phyloP scores from a whole-genome alignment of 2,329 filamentous ascomycete genomes.

The Epichloe glyceriae region DNA sequence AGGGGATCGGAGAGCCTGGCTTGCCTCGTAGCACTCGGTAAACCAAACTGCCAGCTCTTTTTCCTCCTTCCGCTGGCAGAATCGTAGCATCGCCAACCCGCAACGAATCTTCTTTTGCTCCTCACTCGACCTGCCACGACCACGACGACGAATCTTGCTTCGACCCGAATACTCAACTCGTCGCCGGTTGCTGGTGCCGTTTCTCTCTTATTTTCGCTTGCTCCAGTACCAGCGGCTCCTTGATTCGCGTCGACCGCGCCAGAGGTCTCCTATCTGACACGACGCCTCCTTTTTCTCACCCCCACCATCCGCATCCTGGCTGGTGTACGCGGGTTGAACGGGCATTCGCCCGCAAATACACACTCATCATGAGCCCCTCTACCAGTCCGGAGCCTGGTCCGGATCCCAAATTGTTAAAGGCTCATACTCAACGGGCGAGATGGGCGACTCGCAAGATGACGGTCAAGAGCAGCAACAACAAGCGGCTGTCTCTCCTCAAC shows the following conservation, averaged over 20 bases:
- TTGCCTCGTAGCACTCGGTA: neutral
- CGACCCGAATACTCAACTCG: neutral
- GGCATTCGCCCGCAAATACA: slow-evolving; percentile 25
- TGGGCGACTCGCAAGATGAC: slow-evolving; percentile 91
- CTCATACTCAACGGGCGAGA: slow-evolving; percentile 61
- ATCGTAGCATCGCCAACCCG: neutral
- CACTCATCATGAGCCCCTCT: slow-evolving; percentile 21
- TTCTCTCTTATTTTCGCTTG: neutral
- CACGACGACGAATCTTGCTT: neutral
- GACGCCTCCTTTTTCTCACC: neutral
- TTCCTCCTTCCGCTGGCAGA: neutral
- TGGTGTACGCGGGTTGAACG: slow-evolving; percentile 24
- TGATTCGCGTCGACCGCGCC: slow-evolving; percentile 4
- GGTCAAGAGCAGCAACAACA: slow-evolving; percentile 60
- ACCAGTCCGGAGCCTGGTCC: slow-evolving; percentile 16
- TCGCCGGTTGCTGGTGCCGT: neutral
- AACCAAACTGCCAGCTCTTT: neutral
- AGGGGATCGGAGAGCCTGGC: neutral
- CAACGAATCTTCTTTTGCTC: neutral
- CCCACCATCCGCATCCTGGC: slow-evolving; percentile 19
- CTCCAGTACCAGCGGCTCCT: neutral
- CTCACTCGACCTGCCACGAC: neutral
- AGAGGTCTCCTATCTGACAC: neutral
- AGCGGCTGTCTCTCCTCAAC: slow-evolving; percentile 71
- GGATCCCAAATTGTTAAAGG: slow-evolving; percentile 10